Evolutionary conservation across 805 yeast genomes (phyloP).

Genomic region (Pichia occidentalis): DNA sequence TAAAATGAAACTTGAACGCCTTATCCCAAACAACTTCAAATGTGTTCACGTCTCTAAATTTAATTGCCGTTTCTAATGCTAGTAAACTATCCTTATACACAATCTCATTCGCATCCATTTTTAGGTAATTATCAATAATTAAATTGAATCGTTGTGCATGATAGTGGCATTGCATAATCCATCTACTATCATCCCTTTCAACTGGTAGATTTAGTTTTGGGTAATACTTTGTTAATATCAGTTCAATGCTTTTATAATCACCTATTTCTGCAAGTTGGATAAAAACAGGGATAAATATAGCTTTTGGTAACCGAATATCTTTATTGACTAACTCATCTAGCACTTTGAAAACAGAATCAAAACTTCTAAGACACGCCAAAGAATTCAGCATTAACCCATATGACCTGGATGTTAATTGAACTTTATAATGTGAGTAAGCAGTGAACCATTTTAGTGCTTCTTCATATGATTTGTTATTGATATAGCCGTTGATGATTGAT

Average conservation of each 20-base stretch:
- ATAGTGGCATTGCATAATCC: constrained; percentile 23
- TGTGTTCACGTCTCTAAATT: constrained; percentile 11
- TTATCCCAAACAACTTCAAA: constrained; percentile 22
- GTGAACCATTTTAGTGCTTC: constrained; percentile 34
- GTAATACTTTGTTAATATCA: constrained; percentile 18
- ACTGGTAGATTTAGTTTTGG: constrained; percentile 21
- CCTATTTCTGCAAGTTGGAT: constrained; percentile 18
- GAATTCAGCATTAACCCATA: constrained; percentile 32
- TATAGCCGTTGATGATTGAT: constrained; percentile 39
- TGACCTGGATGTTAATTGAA: constrained; percentile 25
- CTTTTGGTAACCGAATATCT: constrained; percentile 11
- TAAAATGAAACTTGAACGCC: constrained; percentile 9
- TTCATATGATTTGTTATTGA: constrained; percentile 31
- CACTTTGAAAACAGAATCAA: constrained; percentile 30
- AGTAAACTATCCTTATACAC: constrained; percentile 15
- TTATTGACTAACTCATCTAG: constrained; percentile 23
- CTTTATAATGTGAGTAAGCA: constrained; percentile 27
- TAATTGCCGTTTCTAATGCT: constrained; percentile 22
- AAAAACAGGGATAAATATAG: constrained; percentile 18
- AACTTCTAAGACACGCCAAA: constrained; percentile 33
- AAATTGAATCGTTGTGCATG: constrained; percentile 20
- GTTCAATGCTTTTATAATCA: constrained; percentile 23
- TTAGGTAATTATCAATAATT: constrained; percentile 17
- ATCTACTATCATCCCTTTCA: constrained; percentile 16
- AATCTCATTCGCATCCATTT: constrained; percentile 6